These are phyloP conservation scores for Tetradesmus lagerheimii DNA, from an alignment of 139 green algal species.

Conservation along the genomic window DNA sequence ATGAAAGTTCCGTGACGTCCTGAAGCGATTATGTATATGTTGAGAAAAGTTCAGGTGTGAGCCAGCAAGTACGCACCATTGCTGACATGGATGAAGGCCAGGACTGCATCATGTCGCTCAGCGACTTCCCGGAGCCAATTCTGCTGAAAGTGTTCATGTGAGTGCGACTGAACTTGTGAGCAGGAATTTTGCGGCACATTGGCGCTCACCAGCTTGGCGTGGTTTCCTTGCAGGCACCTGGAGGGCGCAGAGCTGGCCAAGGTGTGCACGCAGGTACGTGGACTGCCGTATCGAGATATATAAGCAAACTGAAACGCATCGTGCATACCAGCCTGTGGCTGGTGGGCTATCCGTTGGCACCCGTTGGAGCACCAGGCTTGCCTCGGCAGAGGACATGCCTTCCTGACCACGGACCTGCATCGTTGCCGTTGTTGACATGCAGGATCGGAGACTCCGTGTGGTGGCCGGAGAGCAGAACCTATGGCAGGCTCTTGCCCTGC, in stretches of 20 bases:
- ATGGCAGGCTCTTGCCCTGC: background rate
- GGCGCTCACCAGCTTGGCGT: background rate
- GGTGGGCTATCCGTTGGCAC: background rate
- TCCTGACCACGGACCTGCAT: background rate
- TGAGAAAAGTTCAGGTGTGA: too few relatives aligned
- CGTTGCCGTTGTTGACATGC: background rate
- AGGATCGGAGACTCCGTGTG: background rate
- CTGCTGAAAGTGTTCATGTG: constrained; percentile 12
- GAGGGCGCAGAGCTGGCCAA: background rate
- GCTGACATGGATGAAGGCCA: background rate
- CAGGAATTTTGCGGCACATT: background rate
- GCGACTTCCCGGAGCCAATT: constrained; percentile 18
- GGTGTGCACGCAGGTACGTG: background rate
- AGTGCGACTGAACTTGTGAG: background rate
- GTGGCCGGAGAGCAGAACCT: background rate
- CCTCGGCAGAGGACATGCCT: background rate
- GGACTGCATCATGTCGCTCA: constrained; percentile 7
- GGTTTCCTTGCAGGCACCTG: constrained; percentile 17
- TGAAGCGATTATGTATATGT: too few relatives aligned
- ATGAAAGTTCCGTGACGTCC: too few relatives aligned
- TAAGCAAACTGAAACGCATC: background rate
- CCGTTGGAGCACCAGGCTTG: background rate
- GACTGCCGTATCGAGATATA: background rate
- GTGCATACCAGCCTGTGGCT: background rate
- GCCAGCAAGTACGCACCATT: background rate